These are phyloP conservation scores for Mortierella alpina DNA, from an alignment of 192 early-diverging fungal genomes.

Conservation along the genomic window DNA sequence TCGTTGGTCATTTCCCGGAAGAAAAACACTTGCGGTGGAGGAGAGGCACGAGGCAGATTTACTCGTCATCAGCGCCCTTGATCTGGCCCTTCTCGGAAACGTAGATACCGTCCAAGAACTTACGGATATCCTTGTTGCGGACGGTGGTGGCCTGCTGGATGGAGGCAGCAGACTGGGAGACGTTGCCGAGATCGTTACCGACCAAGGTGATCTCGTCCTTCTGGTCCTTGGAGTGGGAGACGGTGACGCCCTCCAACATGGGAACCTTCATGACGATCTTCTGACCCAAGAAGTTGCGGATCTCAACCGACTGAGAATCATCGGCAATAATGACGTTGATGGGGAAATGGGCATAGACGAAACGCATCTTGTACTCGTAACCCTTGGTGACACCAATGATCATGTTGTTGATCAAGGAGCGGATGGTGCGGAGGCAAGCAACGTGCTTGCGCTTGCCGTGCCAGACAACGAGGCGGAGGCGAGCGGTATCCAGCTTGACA, in stretches of 20 bases:
- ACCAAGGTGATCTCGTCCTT: conserved; percentile 96
- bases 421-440: conserved; percentile 97
- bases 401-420: conserved; percentile 96
- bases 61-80: conserved; percentile 69
- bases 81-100: conserved; percentile 85
- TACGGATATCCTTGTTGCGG: conserved; percentile 99
- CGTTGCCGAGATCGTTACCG: conserved; percentile 94
- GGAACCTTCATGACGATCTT: conserved; percentile 88
- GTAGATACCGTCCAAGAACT: conserved; percentile 99
- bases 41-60: conserved; percentile 14
- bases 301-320: conserved; percentile 83
- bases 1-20: background rate
- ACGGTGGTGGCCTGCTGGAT: conserved; percentile 95
- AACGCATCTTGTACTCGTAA: conserved; percentile 99
- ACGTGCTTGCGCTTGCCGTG: conserved; percentile 97
- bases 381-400: conserved; percentile 98
- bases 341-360: conserved; percentile 99
- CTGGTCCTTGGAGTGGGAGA: conserved; percentile 79
- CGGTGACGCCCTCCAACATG: conserved; percentile 87
- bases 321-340: conserved; percentile 93
- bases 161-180: conserved; percentile 95
- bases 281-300: conserved; percentile 99
- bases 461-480: conserved; percentile 91
- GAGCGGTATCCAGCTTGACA: conserved; percentile 71
- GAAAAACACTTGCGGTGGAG: conserved; percentile 12